Evolutionary conservation across 75 land plant species (phyloP).

Genomic region (Chamaecyparis obtusa): DNA sequence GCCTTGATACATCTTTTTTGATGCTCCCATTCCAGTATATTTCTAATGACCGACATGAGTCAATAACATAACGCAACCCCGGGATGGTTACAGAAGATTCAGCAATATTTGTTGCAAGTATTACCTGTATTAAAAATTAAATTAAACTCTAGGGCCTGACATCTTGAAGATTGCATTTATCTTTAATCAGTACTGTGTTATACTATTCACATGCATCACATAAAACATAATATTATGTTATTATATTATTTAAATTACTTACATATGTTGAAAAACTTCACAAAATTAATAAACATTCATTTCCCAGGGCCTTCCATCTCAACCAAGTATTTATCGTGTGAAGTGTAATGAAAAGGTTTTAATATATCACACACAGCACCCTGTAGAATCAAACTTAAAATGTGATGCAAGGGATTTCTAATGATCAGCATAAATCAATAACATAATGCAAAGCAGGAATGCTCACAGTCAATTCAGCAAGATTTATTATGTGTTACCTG

Average conservation of each 20-base stretch:
- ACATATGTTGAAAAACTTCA: not conserved
- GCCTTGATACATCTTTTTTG: slow-evolving; percentile 47
- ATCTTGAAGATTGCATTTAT: not conserved
- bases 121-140: slow-evolving; percentile 51
- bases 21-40: slow-evolving; percentile 65
- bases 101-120: slow-evolving; percentile 89
- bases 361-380: not conserved
- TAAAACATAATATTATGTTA: not conserved
- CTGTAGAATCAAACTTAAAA: not conserved
- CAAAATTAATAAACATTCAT: not conserved
- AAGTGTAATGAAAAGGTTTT: not conserved
- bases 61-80: slow-evolving; percentile 71
- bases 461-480: slow-evolving; percentile 86
- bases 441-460: slow-evolving; percentile 72
- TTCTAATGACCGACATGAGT: slow-evolving; percentile 85
- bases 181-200: not conserved
- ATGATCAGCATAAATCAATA: slow-evolving; percentile 75
- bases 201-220: not conserved
- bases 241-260: not conserved
- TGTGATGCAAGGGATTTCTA: slow-evolving; percentile 18
- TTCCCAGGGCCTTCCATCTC: not conserved
- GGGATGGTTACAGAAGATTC: slow-evolving; percentile 95
- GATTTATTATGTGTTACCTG: slow-evolving; percentile 81
- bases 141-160: not conserved
- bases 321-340: not conserved